These are phyloP conservation scores for Tuber brumale DNA, from an alignment of 495 filamentous ascomycete species.

Conservation along the genomic window DNA sequence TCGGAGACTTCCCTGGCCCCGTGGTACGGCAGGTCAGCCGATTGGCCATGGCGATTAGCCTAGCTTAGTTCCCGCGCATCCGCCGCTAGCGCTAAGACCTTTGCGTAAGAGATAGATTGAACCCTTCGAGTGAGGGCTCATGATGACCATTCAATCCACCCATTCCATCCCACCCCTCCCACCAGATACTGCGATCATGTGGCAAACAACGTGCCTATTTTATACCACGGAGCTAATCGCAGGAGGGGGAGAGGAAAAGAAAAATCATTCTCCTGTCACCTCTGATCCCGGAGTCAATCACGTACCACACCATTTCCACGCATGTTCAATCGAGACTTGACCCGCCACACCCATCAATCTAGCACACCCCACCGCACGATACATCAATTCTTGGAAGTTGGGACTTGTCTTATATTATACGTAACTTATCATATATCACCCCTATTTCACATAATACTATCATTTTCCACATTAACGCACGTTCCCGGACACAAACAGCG, in stretches of 20 bases:
- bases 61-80: background rate
- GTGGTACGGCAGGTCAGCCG: background rate
- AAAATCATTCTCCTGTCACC: conserved; percentile 4
- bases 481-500: background rate
- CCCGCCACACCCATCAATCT: conserved; percentile 6
- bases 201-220: background rate
- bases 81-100: background rate
- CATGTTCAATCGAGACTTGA: background rate
- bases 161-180: conserved; percentile 1
- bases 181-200: conserved; percentile 1
- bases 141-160: background rate
- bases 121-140: background rate
- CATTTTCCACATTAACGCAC: background rate
- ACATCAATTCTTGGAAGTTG: background rate
- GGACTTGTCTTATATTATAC: background rate
- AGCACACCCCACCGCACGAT: background rate
- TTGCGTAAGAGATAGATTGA: conserved; percentile 3
- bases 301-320: background rate
- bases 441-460: background rate
- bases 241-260: background rate
- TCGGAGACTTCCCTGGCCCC: background rate
- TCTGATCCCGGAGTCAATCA: conserved; percentile 6
- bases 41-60: background rate
- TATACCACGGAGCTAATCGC: background rate
- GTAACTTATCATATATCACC: background rate